Percentiles rank a stretch among this genome's conserved stretches.
phyloP scores from a whole-genome alignment of 768 basidiomycete species.

The Leccinum disarticulatum region DNA sequence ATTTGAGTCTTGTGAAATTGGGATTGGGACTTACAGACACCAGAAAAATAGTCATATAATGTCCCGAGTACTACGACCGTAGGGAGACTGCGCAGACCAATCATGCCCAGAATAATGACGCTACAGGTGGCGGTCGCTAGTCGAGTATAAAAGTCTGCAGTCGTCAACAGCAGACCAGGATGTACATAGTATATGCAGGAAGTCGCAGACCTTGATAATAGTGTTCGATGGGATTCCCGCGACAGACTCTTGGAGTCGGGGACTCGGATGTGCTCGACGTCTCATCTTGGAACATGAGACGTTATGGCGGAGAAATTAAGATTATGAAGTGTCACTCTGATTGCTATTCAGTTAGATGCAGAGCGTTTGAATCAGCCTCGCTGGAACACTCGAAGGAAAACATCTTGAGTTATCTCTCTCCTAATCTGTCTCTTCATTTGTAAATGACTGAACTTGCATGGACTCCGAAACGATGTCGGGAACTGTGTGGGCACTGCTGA shows the following conservation, averaged over 20 bases:
- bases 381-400: not conserved
- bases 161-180: not conserved
- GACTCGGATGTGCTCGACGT: not conserved
- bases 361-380: not conserved
- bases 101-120: conserved; percentile 36
- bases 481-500: too few relatives aligned
- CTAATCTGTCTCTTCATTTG: not conserved
- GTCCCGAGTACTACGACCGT: conserved; percentile 41
- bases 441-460: too few relatives aligned
- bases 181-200: not conserved
- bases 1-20: not conserved
- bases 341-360: not conserved
- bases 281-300: conserved; percentile 1
- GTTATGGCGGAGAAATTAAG: not conserved
- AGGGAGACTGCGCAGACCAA: conserved; percentile 33
- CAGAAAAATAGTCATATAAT: conserved; percentile 49
- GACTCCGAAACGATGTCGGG: too few relatives aligned
- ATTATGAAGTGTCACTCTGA: too few relatives aligned
- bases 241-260: not conserved
- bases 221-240: not conserved
- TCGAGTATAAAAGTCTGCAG: conserved; percentile 38
- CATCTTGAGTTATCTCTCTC: not conserved
- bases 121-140: conserved; percentile 32
- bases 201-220: conserved; percentile 35
- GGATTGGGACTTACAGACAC: conserved; percentile 33